Percentiles rank a stretch among this genome's conserved stretches.
Conservation (phyloP, 1,139 yeast species). For the Candida pseudocylindracea region DNA sequence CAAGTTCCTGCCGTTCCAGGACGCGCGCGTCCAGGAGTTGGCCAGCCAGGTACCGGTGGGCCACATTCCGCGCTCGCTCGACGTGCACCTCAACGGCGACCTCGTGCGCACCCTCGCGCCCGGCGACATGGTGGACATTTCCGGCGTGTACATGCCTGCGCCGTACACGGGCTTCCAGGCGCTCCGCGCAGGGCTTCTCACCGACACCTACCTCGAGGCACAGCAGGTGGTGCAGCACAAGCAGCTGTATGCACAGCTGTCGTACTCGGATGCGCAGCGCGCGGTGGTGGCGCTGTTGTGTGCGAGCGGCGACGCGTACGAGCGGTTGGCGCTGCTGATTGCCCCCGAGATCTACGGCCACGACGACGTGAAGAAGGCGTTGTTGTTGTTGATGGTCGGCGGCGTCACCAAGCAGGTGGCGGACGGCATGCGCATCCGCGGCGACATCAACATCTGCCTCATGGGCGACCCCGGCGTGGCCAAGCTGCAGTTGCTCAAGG, state of each 20-base stretch:
- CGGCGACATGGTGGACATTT: conserved; percentile 83
- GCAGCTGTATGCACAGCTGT: conserved; percentile 56
- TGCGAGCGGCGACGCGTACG: conserved; percentile 48
- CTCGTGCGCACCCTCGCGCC: conserved; percentile 76
- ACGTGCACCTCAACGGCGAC: conserved; percentile 76
- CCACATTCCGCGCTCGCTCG: conserved; percentile 77
- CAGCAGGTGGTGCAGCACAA: conserved; percentile 76
- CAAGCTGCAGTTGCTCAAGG: conserved; percentile 84
- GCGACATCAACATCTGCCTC: conserved; percentile 86
- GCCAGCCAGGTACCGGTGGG: conserved; percentile 97
- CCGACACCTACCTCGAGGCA: conserved; percentile 86
- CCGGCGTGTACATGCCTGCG: conserved; percentile 83
- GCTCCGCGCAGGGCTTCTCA: conserved; percentile 71
- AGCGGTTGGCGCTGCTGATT: conserved; percentile 64
- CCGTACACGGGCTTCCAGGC: conserved; percentile 96
- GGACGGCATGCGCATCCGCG: conserved; percentile 94
- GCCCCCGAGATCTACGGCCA: conserved; percentile 98
- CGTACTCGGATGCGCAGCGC: conserved; percentile 32
- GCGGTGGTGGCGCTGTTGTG: conserved; percentile 27
- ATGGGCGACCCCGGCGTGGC: conserved; percentile 99
- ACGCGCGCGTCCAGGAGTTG: conserved; percentile 82
- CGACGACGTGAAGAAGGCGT: conserved; percentile 78
- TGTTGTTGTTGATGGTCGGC: conserved; percentile 67
- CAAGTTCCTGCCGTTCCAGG: conserved; percentile 87
- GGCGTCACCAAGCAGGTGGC: conserved; percentile 92